Conservation (phyloP, 345 rosid species). For the Gossypium bickii region DNA sequence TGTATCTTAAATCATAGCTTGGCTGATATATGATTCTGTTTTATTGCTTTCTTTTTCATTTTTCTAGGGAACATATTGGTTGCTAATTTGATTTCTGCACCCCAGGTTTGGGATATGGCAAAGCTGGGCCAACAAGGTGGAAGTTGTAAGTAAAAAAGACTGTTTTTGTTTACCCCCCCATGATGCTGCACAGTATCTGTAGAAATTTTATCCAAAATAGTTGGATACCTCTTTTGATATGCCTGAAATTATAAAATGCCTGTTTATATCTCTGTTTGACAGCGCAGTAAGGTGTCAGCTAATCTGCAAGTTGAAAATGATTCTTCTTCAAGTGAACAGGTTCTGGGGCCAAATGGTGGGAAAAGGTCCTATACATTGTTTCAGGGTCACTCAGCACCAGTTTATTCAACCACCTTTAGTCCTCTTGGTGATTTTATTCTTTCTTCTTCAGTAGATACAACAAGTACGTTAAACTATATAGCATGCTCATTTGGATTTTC, state of each 20-base stretch:
- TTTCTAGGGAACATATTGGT: neutral
- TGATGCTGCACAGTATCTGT: neutral
- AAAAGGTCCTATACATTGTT: conserved; percentile 65
- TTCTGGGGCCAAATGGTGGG: conserved; percentile 39
- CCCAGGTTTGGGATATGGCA: conserved; percentile 96
- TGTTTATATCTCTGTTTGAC: neutral
- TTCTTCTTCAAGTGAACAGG: conserved; percentile 43
- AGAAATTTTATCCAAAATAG: neutral
- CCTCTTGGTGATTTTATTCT: conserved; percentile 86
- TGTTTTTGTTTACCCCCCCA: neutral
- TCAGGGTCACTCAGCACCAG: conserved; percentile 93
- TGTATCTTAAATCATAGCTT: conserved; percentile 8
- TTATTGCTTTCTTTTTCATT: conserved; percentile 11
- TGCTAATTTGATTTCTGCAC: conserved; percentile 27
- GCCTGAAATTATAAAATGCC: neutral
- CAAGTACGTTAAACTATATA: conserved; percentile 39
- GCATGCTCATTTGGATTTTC: neutral
- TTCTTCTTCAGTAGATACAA: conserved; percentile 90
- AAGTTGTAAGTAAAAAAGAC: conserved; percentile 41
- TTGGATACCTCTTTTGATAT: neutral
- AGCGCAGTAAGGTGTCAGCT: conserved; percentile 42
- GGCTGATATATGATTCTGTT: neutral
- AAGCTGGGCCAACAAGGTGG: conserved; percentile 71
- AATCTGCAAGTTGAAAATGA: conserved; percentile 66
- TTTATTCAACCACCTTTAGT: conserved; percentile 81